Conservation (phyloP, 257 asterid species). For the Ilex asprella region DNA sequence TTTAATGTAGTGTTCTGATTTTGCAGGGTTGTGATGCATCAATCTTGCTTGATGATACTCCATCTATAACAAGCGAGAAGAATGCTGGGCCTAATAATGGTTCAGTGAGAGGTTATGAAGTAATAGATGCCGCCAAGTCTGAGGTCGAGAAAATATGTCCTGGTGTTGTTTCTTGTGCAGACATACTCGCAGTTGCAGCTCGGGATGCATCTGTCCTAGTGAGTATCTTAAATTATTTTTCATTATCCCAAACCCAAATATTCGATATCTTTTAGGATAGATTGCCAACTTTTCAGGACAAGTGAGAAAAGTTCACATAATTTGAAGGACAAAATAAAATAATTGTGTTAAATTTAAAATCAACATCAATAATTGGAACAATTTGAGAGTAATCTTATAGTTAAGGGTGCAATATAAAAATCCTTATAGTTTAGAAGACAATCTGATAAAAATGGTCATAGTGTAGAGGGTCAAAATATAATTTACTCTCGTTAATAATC, state of each 20-base stretch:
- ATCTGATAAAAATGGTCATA: too few relatives aligned
- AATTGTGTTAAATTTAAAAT: too few relatives aligned
- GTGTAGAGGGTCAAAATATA: too few relatives aligned
- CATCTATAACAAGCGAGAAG: conserved; percentile 22
- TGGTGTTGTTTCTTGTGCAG: conserved; percentile 21
- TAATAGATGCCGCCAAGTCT: conserved; percentile 30
- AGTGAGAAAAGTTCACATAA: too few relatives aligned
- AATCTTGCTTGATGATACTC: conserved; percentile 19
- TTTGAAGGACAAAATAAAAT: too few relatives aligned
- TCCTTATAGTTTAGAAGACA: too few relatives aligned
- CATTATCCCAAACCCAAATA: not conserved
- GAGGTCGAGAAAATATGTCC: conserved; percentile 28
- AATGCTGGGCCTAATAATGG: conserved; percentile 14
- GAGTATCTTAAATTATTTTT: not conserved
- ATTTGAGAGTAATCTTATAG: too few relatives aligned
- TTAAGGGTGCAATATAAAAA: too few relatives aligned
- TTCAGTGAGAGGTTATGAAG: conserved; percentile 28
- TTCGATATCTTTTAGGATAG: too few relatives aligned
- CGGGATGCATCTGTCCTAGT: conserved; percentile 18
- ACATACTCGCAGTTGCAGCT: conserved; percentile 14
- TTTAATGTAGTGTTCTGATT: not conserved
- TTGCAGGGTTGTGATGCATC: conserved; percentile 34
- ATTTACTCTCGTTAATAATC: too few relatives aligned
- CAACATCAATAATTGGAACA: too few relatives aligned
- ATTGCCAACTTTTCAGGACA: too few relatives aligned